Percentiles rank a stretch among this genome's conserved stretches.
Conservation (phyloP, 768 basidiomycete species). For the Kwoniella pini region DNA sequence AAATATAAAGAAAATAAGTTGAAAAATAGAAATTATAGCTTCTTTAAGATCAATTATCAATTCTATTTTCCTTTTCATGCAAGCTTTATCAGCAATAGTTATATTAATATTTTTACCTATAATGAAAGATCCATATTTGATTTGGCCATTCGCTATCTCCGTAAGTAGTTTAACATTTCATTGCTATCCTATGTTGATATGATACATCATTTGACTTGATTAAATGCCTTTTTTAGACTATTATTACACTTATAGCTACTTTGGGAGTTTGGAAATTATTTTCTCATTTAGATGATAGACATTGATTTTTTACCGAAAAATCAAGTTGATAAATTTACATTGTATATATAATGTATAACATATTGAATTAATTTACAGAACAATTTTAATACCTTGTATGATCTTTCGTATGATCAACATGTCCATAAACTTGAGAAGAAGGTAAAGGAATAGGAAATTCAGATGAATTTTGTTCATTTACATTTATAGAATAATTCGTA, state of each 20-base stretch:
- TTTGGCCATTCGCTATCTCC: slow-evolving; percentile 37
- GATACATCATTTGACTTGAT: neutral
- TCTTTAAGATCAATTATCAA: slow-evolving; percentile 37
- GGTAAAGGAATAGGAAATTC: slow-evolving; percentile 18
- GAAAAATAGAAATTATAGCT: slow-evolving; percentile 10
- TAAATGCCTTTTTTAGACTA: slow-evolving; percentile 2
- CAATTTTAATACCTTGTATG: neutral
- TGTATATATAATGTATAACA: too few relatives aligned
- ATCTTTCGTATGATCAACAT: slow-evolving; percentile 5
- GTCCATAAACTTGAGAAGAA: neutral
- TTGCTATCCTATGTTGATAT: neutral
- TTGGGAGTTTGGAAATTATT: slow-evolving; percentile 23
- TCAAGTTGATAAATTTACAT: too few relatives aligned
- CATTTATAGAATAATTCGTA: neutral
- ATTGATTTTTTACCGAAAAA: too few relatives aligned
- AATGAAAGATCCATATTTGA: slow-evolving; percentile 46
- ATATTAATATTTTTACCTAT: slow-evolving; percentile 30
- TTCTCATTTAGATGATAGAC: slow-evolving; percentile 22
- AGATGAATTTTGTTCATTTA: neutral
- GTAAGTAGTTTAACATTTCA: slow-evolving; percentile 9
- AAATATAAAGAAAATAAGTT: too few relatives aligned
- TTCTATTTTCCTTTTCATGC: slow-evolving; percentile 44
- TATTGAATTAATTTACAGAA: too few relatives aligned
- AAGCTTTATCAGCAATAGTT: slow-evolving; percentile 41
- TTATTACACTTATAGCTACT: slow-evolving; percentile 15